These are phyloP conservation scores for Salix purpurea DNA, from an alignment of 345 rosid genomes.

Conservation along the genomic window DNA sequence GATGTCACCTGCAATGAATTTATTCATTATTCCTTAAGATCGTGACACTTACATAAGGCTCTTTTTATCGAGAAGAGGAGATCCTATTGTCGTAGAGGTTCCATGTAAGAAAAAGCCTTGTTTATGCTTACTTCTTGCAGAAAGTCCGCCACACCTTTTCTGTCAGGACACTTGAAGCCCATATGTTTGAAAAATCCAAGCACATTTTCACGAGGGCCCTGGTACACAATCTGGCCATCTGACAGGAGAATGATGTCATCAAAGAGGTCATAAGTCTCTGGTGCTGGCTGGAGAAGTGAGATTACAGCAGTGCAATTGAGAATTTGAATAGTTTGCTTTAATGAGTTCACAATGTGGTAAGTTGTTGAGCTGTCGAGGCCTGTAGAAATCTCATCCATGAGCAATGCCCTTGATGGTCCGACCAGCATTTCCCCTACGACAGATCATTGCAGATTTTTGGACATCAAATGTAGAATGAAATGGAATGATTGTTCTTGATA, in stretches of 20 bases:
- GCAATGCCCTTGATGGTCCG: slow-evolving; percentile 58
- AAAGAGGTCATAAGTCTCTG: slow-evolving; percentile 63
- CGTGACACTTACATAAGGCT: neutral
- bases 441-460: neutral
- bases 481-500: neutral
- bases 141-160: slow-evolving; percentile 78
- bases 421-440: slow-evolving; percentile 65
- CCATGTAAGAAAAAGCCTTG: neutral
- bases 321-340: slow-evolving; percentile 67
- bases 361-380: slow-evolving; percentile 84
- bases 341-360: slow-evolving; percentile 60
- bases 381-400: slow-evolving; percentile 81
- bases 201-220: slow-evolving; percentile 33
- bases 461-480: neutral
- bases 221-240: slow-evolving; percentile 42
- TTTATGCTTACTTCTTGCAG: slow-evolving; percentile 55
- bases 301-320: slow-evolving; percentile 58
- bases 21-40: neutral
- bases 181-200: slow-evolving; percentile 50
- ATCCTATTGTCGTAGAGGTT: no score
- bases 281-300: slow-evolving; percentile 82
- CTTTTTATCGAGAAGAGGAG: no score
- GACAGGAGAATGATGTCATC: slow-evolving; percentile 69
- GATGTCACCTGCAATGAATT: slow-evolving; percentile 56
- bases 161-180: slow-evolving; percentile 73